Evolutionary conservation across 1,284 basidiomycete species (phyloP).

Genomic region (Irpex lacteus): DNA sequence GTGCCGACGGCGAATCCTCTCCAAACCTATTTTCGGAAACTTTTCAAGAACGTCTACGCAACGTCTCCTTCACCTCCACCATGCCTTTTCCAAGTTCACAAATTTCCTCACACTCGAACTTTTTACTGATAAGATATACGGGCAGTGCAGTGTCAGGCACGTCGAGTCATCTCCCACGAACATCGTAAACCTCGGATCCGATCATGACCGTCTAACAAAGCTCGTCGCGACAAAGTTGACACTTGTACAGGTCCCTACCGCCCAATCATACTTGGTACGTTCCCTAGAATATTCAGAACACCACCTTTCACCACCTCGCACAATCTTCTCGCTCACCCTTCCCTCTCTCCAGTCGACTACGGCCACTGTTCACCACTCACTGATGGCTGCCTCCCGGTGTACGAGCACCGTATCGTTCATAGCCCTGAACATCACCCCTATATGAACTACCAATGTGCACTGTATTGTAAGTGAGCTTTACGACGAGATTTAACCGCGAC

Average conservation of each 20-base stretch:
- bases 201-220: background rate
- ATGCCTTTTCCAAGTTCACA: background rate
- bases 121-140: background rate
- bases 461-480: background rate
- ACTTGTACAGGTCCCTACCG: too few species aligned
- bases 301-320: background rate
- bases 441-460: background rate
- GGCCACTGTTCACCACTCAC: too few species aligned
- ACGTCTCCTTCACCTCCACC: background rate
- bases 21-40: background rate
- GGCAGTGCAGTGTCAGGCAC: background rate
- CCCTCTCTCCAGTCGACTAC: too few species aligned
- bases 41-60: background rate
- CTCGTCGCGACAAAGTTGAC: background rate
- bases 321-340: background rate
- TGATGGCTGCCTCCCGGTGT: too few species aligned
- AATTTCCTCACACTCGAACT: too few species aligned
- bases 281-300: background rate
- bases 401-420: too few species aligned
- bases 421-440: background rate
- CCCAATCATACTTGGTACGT: too few species aligned
- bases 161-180: background rate
- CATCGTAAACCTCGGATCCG: background rate
- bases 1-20: background rate
- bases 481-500: background rate